phyloP scores from a whole-genome alignment of 1,284 basidiomycete species.

The Malassezia yamatoensis region DNA sequence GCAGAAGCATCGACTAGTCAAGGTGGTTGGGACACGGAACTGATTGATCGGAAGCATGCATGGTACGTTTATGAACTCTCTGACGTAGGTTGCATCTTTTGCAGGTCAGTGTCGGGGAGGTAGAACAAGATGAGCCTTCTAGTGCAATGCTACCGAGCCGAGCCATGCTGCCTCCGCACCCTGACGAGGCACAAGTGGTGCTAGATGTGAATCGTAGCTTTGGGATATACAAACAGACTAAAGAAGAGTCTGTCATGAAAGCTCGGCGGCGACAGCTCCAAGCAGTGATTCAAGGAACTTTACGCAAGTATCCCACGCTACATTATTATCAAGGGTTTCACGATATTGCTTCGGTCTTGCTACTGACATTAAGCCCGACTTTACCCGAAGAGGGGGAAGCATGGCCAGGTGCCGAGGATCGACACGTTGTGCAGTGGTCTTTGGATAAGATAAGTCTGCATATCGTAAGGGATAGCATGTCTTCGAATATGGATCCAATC shows the following conservation, averaged over 20 bases:
- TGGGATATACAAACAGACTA: constrained; percentile 9
- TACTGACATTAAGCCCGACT: constrained; percentile 58
- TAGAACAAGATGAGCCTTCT: neutral
- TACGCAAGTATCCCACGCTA: constrained; percentile 62
- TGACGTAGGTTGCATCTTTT: neutral
- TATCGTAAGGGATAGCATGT: constrained; percentile 79
- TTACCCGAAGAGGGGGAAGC: neutral
- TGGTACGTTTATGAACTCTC: neutral
- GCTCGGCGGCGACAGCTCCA: constrained; percentile 26
- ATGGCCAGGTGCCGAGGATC: neutral
- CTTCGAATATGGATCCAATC: constrained; percentile 67
- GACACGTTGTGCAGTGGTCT: constrained; percentile 11
- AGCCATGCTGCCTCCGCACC: constrained; percentile 13
- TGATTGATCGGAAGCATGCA: neutral
- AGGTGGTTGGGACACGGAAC: neutral
- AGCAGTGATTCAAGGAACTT: constrained; percentile 54
- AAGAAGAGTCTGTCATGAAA: neutral
- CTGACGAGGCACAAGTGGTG: constrained; percentile 37
- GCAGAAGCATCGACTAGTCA: neutral
- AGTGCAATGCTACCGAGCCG: constrained; percentile 4
- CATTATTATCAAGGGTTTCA: constrained; percentile 82
- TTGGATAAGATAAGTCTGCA: constrained; percentile 64
- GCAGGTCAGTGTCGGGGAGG: neutral
- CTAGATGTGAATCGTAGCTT: constrained; percentile 44
- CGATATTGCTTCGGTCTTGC: constrained; percentile 76